These are phyloP conservation scores for Huntiella moniliformis DNA, from an alignment of 2,329 filamentous ascomycete genomes.

Conservation along the genomic window DNA sequence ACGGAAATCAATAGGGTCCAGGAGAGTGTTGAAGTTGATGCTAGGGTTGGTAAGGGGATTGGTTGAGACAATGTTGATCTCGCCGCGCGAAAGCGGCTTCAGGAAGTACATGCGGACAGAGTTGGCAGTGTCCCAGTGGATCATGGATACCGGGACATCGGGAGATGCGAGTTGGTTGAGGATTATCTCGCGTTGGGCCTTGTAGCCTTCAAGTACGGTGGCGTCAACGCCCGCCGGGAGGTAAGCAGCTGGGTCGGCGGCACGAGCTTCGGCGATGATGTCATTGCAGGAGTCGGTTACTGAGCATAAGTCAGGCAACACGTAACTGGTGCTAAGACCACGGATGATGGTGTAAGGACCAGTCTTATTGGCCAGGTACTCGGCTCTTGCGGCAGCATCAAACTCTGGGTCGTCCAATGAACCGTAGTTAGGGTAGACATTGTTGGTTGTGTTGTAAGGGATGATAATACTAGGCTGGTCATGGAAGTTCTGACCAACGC, in stretches of 20 bases:
- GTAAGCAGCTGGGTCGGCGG: constrained; percentile 19
- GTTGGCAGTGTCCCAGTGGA: constrained; percentile 19
- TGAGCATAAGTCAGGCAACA: constrained; percentile 19
- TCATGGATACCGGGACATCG: constrained; percentile 16
- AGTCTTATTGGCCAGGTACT: constrained; percentile 17
- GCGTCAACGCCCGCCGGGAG: constrained; percentile 19
- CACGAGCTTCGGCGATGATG: constrained; percentile 15
- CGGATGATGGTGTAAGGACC: constrained; percentile 18
- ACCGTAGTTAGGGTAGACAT: constrained; percentile 15
- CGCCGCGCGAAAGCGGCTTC: constrained; percentile 23
- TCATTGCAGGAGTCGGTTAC: constrained; percentile 17
- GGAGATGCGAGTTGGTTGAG: constrained; percentile 17
- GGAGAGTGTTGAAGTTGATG: constrained; percentile 22
- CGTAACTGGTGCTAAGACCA: constrained; percentile 17
- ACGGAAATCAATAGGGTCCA: constrained; percentile 21
- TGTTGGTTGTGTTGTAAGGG: constrained; percentile 15
- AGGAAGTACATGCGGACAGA: constrained; percentile 19
- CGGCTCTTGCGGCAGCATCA: constrained; percentile 16
- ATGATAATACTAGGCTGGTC: constrained; percentile 20
- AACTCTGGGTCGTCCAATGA: constrained; percentile 17
- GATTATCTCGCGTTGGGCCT: constrained; percentile 19
- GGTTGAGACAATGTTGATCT: constrained; percentile 20
- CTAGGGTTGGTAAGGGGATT: constrained; percentile 19
- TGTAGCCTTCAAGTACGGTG: constrained; percentile 22
- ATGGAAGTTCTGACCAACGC: constrained; percentile 29